Conservation (phyloP, 2,329 filamentous ascomycete genomes). For the Cladophialophora bantiana region DNA sequence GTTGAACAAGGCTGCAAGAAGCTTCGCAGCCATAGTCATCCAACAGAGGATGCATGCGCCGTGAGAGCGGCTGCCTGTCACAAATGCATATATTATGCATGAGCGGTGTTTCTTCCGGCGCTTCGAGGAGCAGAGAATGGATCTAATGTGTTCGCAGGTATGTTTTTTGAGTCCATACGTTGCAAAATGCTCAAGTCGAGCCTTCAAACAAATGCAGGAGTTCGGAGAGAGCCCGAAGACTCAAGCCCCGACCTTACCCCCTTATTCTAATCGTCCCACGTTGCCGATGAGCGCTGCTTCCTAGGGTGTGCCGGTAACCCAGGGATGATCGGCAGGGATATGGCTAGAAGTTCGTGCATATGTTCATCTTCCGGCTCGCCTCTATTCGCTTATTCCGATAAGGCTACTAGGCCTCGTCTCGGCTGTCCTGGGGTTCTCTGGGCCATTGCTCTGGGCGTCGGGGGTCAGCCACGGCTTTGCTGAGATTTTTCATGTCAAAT, state of each 20-base stretch:
- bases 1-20: slow-evolving; percentile 1
- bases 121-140: background rate
- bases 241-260: background rate
- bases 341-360: slow-evolving; percentile 4
- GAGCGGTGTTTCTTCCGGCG: background rate
- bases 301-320: background rate
- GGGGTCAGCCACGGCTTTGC: background rate
- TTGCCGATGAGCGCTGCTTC: background rate
- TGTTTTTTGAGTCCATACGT: background rate
- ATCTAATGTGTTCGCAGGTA: background rate
- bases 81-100: slow-evolving; percentile 5
- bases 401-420: background rate
- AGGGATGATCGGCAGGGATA: slow-evolving; percentile 12
- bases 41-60: slow-evolving; percentile 4
- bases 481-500: slow-evolving; percentile 1
- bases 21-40: background rate
- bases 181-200: background rate
- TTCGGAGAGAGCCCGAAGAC: background rate
- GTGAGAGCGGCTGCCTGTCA: slow-evolving; percentile 2
- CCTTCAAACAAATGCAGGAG: background rate
- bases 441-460: slow-evolving; percentile 9
- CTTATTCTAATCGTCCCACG: background rate
- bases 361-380: slow-evolving; percentile 21
- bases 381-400: slow-evolving; percentile 22
- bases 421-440: background rate